Evolutionary conservation across 2,329 filamentous ascomycete species (phyloP), one percentile per base, ranked within the genome.

Genomic region (Nothophaeocryptopus gaeumannii): DNA sequence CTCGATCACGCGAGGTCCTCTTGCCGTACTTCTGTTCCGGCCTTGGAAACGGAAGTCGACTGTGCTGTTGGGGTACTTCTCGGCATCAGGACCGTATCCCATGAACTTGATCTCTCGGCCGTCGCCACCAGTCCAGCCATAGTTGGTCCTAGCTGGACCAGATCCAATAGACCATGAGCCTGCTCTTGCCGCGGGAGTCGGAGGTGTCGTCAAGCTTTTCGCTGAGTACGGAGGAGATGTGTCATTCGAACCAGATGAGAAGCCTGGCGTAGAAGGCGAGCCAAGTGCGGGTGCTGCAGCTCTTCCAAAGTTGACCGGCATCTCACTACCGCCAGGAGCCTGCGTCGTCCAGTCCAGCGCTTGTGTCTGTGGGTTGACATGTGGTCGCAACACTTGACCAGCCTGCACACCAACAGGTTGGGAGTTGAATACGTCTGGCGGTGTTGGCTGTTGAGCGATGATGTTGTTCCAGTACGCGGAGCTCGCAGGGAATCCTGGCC

Each of bases 71-170:
- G 63, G 59, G 31, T 63, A 54, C 29, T 53, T 58, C 54, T 68
- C 65, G 12, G 65, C 65, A 36, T 64, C 53, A 3, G 65, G 58
- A 12, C 66, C 65, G 42, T 63, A 53, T 26, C 67, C 65, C 11
- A 53, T 47, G 50, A 68, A 70, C 15, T 58, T 56, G 55, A 70
- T 70, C 59, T 70, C 67, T 14, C 56, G 56, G 8, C 67, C 67
- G 45, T 68, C 67, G 16, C 67, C 64, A 20, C 67, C 66, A 15
- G 54, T 50, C 67, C 67, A 70, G 36, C 62, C 63, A 46, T 62
- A 66, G n/a, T 45, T 50, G 7, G 42, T 39, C 13, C 33, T 44
- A 31, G 33, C 11, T n/a, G 40, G 39, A 26, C 15, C 40, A 9
- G 58, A 53, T 37, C 54, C 60, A 33, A 61, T 62, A 11, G 52